Evolutionary conservation across 352 stramenopile genomes (phyloP), one percentile per base, ranked within the genome.

Genomic region (Pythium sukuiense): DNA sequence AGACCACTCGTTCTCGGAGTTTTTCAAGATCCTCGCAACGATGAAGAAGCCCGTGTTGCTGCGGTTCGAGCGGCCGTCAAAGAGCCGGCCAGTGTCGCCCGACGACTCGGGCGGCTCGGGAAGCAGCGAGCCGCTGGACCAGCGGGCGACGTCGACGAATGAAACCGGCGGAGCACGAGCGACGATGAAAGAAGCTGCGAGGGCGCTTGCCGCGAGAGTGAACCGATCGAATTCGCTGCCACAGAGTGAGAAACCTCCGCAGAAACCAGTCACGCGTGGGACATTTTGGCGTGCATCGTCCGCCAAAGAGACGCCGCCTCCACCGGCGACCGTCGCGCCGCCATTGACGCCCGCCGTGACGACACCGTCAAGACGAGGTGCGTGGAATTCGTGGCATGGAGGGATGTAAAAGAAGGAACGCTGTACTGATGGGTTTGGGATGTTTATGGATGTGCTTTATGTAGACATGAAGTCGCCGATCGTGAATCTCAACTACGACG

Each of bases 1-100:
- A 53, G 87, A 96, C 59, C 85, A 96, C 65, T 91, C 87, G 64
- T 96, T 96, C 61, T 85, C 84, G 13, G 87, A 94, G 65, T 96
- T 96, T 74, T 92, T 96, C 74, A 93, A 93, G 76, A 93, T 96
- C 54, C 72, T 96, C 39, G 82, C 87, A 39, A 96, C 87, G 24
- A 96, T 94, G 85, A 93, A 96, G 72, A 95, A 96, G 68, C 87
- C 87, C 29, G 87, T 96, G 55, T 60, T 96, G 50, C 69, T 96
- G 39, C 87, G 87, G 6, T 96, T 96, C 57, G 83, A 93, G 63
- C 83, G 81, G 3, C 52, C 81, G 9, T 69, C 30, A 14, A 32
- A 26, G 61, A 41, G 24, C 37, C 27, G 16, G 8, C 11, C 50
- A 14, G 49, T 26, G 43, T 50, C 43, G 8, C 43, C 43, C 14